Conservation (phyloP, 1,284 basidiomycete species). For the Puccinia novopanici region DNA sequence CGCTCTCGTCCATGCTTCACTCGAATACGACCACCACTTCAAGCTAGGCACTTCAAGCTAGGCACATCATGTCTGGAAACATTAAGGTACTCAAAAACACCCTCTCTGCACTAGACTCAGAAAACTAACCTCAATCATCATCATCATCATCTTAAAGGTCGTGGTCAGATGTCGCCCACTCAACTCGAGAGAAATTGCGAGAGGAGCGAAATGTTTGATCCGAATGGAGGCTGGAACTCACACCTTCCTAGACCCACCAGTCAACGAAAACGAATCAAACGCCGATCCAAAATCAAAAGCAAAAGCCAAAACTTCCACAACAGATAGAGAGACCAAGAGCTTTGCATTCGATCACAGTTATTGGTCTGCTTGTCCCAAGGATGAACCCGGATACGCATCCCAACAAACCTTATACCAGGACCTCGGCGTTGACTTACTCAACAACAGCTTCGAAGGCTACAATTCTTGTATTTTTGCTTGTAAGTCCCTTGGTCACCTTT, state of each 20-base stretch:
- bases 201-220: slow-evolving; percentile 86
- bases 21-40: too few species aligned
- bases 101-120: background rate
- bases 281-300: slow-evolving; percentile 25
- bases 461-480: slow-evolving; percentile 97
- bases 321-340: slow-evolving; percentile 42
- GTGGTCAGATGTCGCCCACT: slow-evolving; percentile 78
- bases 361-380: slow-evolving; percentile 80
- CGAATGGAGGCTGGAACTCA: slow-evolving; percentile 83
- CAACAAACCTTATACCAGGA: slow-evolving; percentile 93
- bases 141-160: slow-evolving; percentile 17
- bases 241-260: slow-evolving; percentile 82
- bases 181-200: slow-evolving; percentile 82
- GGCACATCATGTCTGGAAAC: slow-evolving; percentile 45
- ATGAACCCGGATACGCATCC: slow-evolving; percentile 83
- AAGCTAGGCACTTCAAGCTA: background rate
- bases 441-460: slow-evolving; percentile 93
- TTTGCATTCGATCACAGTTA: slow-evolving; percentile 50
- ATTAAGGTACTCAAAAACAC: slow-evolving; percentile 27
- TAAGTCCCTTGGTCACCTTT: slow-evolving; percentile 62
- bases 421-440: slow-evolving; percentile 86
- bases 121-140: background rate
- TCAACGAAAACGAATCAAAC: background rate
- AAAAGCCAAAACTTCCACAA: slow-evolving; percentile 1
- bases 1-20: too few species aligned